phyloP scores from a whole-genome alignment of 176 grass and related monocot species.

The Cenchrus purpureus region DNA sequence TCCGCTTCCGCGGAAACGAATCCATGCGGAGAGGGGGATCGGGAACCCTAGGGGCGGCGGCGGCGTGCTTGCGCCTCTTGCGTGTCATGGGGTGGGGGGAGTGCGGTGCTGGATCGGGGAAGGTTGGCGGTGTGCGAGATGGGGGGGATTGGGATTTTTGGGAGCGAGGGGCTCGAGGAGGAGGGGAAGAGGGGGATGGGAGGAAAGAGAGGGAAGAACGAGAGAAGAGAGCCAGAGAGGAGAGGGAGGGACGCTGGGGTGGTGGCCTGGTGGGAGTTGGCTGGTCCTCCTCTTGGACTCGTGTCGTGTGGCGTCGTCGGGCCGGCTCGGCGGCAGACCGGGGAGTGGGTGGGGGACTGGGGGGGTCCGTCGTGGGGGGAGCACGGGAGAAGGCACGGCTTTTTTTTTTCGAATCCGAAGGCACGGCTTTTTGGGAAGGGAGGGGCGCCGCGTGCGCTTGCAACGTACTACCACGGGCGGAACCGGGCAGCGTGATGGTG shows the following conservation, averaged over 20 bases:
- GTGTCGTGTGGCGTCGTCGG: slow-evolving; percentile 34
- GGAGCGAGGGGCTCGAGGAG: slow-evolving; percentile 44
- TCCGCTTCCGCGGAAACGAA: slow-evolving; percentile 77
- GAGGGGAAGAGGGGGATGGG: background rate
- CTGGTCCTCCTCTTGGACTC: slow-evolving; percentile 23
- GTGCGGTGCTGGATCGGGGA: slow-evolving; percentile 27
- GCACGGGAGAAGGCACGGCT: background rate
- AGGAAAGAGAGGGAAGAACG: background rate
- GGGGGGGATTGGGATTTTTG: slow-evolving; percentile 14
- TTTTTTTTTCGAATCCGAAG: too few relatives aligned
- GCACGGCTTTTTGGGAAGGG: background rate
- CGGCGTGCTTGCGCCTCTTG: slow-evolving; percentile 46
- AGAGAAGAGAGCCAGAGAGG: background rate
- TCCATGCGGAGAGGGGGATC: slow-evolving; percentile 37
- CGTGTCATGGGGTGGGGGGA: slow-evolving; percentile 44
- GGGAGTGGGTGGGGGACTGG: background rate
- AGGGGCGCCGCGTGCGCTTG: background rate
- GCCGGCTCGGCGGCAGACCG: background rate
- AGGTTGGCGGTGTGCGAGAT: slow-evolving; percentile 41
- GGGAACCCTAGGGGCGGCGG: slow-evolving; percentile 35
- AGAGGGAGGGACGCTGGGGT: background rate
- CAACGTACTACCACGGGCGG: slow-evolving; percentile 13
- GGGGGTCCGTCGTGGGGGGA: background rate
- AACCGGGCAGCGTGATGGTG: slow-evolving; percentile 27
- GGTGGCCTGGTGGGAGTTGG: background rate